phyloP scores from a whole-genome alignment of 345 rosid genomes.

The Passiflora organensis region DNA sequence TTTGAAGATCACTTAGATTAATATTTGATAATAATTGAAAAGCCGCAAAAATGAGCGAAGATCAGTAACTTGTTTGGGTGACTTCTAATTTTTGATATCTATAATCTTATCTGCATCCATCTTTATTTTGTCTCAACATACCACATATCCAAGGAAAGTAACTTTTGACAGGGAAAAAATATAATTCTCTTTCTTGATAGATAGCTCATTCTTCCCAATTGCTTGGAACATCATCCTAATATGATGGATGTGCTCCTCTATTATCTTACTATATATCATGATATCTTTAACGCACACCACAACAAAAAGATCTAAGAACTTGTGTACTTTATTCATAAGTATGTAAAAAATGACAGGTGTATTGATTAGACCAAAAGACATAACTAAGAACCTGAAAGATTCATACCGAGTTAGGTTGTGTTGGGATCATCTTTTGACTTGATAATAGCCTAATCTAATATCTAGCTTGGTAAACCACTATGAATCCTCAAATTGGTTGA shows the following conservation, averaged over 20 bases:
- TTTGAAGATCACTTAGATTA: neutral
- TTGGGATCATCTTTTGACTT: neutral
- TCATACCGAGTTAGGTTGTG: neutral
- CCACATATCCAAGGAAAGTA: neutral
- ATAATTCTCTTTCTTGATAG: neutral
- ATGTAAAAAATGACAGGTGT: neutral
- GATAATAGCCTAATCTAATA: neutral
- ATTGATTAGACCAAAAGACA: slow-evolving; percentile 1
- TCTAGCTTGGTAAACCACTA: neutral
- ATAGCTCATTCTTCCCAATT: neutral
- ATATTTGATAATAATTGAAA: neutral
- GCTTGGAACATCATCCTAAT: neutral
- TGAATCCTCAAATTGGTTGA: neutral
- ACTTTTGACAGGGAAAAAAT: neutral
- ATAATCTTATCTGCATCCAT: neutral
- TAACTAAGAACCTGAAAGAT: neutral
- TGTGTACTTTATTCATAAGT: neutral
- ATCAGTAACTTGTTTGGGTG: neutral
- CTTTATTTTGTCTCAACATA: neutral
- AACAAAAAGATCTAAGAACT: neutral
- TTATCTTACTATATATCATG: neutral
- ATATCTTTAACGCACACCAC: neutral
- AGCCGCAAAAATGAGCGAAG: neutral
- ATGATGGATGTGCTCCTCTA: neutral
- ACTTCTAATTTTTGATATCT: neutral